Conservation (phyloP, 192 early-diverging fungal genomes). For the Paraglomus occultum region DNA sequence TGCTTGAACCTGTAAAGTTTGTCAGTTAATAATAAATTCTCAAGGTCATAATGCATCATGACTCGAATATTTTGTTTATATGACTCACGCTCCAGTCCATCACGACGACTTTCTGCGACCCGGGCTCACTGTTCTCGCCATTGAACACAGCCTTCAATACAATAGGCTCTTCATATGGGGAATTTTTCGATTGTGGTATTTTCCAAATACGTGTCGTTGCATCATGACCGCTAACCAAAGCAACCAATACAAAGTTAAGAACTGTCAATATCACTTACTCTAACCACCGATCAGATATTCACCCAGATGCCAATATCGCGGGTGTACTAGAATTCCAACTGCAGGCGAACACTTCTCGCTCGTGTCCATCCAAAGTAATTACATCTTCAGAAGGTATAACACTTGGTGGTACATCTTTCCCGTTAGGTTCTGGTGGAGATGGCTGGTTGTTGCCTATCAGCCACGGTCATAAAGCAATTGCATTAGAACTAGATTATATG, state of each 20-base stretch:
- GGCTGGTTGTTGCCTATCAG: neutral
- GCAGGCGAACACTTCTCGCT: slow-evolving; percentile 71
- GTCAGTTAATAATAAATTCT: neutral
- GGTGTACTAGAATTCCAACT: slow-evolving; percentile 76
- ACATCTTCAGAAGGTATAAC: slow-evolving; percentile 48
- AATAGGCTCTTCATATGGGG: slow-evolving; percentile 48
- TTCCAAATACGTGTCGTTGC: slow-evolving; percentile 87
- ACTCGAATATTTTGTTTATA: neutral
- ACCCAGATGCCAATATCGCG: slow-evolving; percentile 77
- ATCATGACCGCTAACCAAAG: slow-evolving; percentile 62
- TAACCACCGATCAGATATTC: slow-evolving; percentile 24
- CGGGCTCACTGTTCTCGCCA: neutral
- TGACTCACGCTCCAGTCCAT: slow-evolving; percentile 80
- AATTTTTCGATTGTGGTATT: slow-evolving; percentile 51
- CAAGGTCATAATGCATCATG: neutral
- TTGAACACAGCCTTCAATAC: slow-evolving; percentile 34
- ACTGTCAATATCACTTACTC: neutral
- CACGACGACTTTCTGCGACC: slow-evolving; percentile 55
- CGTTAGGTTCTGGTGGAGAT: slow-evolving; percentile 24
- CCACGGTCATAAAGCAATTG: slow-evolving; percentile 1
- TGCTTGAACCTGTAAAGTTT: slow-evolving; percentile 61
- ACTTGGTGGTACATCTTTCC: slow-evolving; percentile 25
- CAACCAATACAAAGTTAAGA: neutral
- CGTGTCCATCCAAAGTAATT: slow-evolving; percentile 63
- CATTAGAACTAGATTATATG: slow-evolving; percentile 6